Conservation (phyloP, 495 filamentous ascomycete species). For the Trichoderma orchidacearum region DNA sequence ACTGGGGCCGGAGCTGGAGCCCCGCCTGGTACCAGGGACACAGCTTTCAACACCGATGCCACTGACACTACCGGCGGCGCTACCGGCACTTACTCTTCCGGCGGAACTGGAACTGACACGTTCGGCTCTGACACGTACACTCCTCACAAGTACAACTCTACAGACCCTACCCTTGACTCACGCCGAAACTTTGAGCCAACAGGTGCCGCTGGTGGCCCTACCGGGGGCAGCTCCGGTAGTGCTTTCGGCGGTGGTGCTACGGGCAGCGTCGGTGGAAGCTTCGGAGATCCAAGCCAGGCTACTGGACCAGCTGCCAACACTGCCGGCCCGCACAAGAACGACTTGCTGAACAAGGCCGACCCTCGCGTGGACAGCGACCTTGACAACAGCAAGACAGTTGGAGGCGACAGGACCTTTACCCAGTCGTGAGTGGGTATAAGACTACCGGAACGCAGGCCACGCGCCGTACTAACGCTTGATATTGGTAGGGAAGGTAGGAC, state of each 20-base stretch:
- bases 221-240: constrained; percentile 5
- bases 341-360: constrained; percentile 38
- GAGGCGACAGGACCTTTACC: constrained; percentile 27
- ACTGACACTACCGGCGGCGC: constrained; percentile 12
- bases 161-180: constrained; percentile 30
- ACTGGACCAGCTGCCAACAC: constrained; percentile 19
- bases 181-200: constrained; percentile 1
- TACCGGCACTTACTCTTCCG: constrained; percentile 4
- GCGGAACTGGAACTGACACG: not conserved
- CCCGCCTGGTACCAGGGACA: not conserved
- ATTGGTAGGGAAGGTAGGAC: not conserved
- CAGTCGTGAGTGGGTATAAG: constrained; percentile 26
- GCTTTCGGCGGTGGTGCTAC: constrained; percentile 12
- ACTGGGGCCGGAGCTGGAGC: constrained; percentile 7
- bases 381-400: constrained; percentile 27
- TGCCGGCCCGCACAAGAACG: constrained; percentile 32
- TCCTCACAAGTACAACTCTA: constrained; percentile 21
- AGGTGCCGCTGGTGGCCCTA: constrained; percentile 3
- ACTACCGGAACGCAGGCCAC: not conserved
- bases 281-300: constrained; percentile 8
- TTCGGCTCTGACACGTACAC: not conserved
- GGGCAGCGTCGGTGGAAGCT: constrained; percentile 13
- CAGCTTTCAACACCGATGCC: not conserved
- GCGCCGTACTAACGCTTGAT: not conserved
- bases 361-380: constrained; percentile 40